phyloP scores from a whole-genome alignment of 768 basidiomycete species.

The Suillus variegatus region DNA sequence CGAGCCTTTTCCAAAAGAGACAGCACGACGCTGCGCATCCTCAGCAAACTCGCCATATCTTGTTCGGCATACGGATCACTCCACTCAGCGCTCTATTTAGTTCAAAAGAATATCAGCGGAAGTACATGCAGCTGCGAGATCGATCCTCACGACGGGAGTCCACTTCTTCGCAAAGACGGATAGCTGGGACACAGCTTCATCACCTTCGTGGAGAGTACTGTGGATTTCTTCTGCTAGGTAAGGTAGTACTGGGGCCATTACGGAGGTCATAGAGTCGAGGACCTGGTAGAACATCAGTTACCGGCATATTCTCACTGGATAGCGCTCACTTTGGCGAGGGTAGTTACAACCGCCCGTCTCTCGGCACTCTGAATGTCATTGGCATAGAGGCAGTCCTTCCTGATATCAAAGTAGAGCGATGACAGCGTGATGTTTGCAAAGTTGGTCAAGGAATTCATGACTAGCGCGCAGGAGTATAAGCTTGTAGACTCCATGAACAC shows the following conservation, averaged over 20 bases:
- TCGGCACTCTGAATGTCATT: constrained; percentile 48
- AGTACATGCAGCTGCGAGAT: background rate
- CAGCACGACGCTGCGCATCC: constrained; percentile 61
- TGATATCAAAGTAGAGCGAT: constrained; percentile 89
- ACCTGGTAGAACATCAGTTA: constrained; percentile 42
- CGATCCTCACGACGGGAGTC: constrained; percentile 59
- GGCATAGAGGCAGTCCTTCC: constrained; percentile 89
- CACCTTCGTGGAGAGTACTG: constrained; percentile 28
- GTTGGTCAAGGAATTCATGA: constrained; percentile 67
- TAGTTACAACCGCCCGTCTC: constrained; percentile 68
- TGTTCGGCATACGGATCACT: constrained; percentile 51
- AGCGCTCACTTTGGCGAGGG: constrained; percentile 62
- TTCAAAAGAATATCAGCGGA: constrained; percentile 4
- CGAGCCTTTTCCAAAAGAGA: constrained; percentile 77
- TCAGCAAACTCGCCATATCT: constrained; percentile 66
- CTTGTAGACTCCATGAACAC: background rate
- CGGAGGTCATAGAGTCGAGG: constrained; percentile 62
- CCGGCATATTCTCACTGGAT: background rate
- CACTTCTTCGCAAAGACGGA: constrained; percentile 80
- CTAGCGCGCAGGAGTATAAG: constrained; percentile 40
- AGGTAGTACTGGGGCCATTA: constrained; percentile 85
- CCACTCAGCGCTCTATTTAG: constrained; percentile 59
- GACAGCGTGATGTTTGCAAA: constrained; percentile 87
- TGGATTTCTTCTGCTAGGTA: constrained; percentile 91
- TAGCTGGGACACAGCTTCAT: constrained; percentile 24